Base-by-base conservation (phyloP, 129 eudicot species). In the Chrysanthemum seticuspe region DNA sequence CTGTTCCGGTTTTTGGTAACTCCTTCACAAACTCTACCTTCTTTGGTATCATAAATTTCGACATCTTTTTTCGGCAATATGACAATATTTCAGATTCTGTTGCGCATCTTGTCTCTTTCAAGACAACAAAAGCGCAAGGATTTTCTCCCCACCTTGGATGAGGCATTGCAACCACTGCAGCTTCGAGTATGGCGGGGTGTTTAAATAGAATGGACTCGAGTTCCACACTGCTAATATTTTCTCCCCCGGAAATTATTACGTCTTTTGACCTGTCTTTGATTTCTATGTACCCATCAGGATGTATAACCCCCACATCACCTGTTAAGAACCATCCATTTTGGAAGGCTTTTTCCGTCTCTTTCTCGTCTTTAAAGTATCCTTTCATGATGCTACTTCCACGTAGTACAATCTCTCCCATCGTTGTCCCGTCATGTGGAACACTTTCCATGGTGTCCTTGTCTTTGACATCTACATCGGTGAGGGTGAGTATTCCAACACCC, bases 91-190 rank as follows among this genome's bases (percentile, higher is more conserved):
- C 85, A 2, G 66, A 14, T 80, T 81, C 86, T 0, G 81, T 67
- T 6, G 59, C 36, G 36, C n/a, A 65, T 47, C 44, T 29, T 3
- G 40, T 27, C 1, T 55, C 50, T 61, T 71, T 83, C 53, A 86
- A 10, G 2, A 64, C 68, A 4, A 86, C 77, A 14, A 86, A 86
- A 4, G 91, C 91, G 21, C 91, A 86, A 1, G 87, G 91, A 13
- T 84, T 86, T 68, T 86, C 88, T 3, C 88, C 91, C 87, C 85
- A 86, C 62, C 66, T 59, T 0, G 84, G 79, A 23, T 86, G 86
- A 11, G 91, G 86, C 91, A 83, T 83, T 13, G 88, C 88, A 64
- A 86, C 91, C 78, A 86, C 88, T 0, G 88, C 88, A 9, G 86
- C 88, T 23, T 86, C 91, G 1, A 75, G 80, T 71, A 86, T 60